phyloP scores from a whole-genome alignment of 257 asterid genomes.

The Plantago elongata region DNA sequence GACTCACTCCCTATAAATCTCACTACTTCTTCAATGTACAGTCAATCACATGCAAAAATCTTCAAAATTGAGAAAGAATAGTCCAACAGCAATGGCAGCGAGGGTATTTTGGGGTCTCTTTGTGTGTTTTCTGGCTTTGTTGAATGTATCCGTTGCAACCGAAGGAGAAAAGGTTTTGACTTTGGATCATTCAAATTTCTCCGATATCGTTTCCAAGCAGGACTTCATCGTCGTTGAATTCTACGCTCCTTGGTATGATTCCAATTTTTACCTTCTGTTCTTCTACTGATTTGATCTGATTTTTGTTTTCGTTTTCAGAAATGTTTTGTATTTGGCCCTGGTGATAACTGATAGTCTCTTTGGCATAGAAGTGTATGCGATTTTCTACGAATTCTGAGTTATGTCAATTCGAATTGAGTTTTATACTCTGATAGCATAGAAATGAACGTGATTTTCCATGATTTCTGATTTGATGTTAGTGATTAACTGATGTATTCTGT shows the following conservation, averaged over 20 bases:
- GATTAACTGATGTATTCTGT: neutral
- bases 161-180: slow-evolving; percentile 57
- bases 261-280: neutral
- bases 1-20: slow-evolving; percentile 11
- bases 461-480: neutral
- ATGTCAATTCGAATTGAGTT: too few relatives aligned
- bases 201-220: slow-evolving; percentile 43
- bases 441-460: neutral
- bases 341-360: neutral
- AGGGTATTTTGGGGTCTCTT: slow-evolving; percentile 31
- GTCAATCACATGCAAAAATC: slow-evolving; percentile 11
- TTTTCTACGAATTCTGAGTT: too few relatives aligned
- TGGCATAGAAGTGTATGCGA: too few relatives aligned
- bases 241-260: slow-evolving; percentile 80
- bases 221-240: slow-evolving; percentile 65
- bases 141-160: slow-evolving; percentile 22
- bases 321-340: neutral
- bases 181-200: slow-evolving; percentile 62
- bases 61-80: slow-evolving; percentile 7
- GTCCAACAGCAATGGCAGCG: slow-evolving; percentile 32
- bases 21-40: slow-evolving; percentile 11
- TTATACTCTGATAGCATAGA: neutral
- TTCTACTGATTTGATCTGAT: slow-evolving; percentile 6
- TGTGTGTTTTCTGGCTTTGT: slow-evolving; percentile 22
- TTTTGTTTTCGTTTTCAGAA: neutral